Conservation (phyloP, 192 early-diverging fungal genomes). For the Mycoemilia scoparia region DNA sequence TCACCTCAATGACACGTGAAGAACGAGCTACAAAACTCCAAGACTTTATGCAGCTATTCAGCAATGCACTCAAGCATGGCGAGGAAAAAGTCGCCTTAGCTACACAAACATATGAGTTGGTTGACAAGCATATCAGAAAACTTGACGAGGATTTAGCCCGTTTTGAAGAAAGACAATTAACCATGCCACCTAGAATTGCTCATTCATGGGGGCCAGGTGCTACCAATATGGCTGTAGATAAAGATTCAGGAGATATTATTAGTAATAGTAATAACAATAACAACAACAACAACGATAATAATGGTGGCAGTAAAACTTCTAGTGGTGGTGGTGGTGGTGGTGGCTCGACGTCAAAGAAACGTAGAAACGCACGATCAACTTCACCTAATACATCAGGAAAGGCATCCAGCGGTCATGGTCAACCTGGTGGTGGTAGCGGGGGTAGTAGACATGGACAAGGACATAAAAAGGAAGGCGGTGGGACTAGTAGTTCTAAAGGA, state of each 20-base stretch:
- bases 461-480: too few relatives aligned
- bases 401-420: too few relatives aligned
- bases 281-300: background rate
- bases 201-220: conserved; percentile 14
- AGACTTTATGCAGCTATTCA: conserved; percentile 33
- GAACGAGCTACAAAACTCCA: background rate
- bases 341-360: too few relatives aligned
- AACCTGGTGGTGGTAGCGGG: too few relatives aligned
- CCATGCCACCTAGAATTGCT: conserved; percentile 21
- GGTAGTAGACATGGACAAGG: too few relatives aligned
- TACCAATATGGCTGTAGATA: background rate
- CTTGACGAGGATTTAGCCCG: conserved; percentile 81
- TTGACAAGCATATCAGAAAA: conserved; percentile 75
- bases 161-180: conserved; percentile 84
- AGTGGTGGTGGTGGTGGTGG: too few relatives aligned
- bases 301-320: background rate
- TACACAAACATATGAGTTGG: conserved; percentile 81
- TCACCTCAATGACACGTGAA: too few relatives aligned
- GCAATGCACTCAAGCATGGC: conserved; percentile 64
- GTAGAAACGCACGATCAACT: too few relatives aligned
- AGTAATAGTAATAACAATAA: background rate
- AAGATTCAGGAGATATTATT: background rate
- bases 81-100: conserved; percentile 91
- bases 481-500: too few relatives aligned
- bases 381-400: too few relatives aligned